Evolutionary conservation across 768 basidiomycete genomes (phyloP).

Genomic region (Tephrocybe sp.): DNA sequence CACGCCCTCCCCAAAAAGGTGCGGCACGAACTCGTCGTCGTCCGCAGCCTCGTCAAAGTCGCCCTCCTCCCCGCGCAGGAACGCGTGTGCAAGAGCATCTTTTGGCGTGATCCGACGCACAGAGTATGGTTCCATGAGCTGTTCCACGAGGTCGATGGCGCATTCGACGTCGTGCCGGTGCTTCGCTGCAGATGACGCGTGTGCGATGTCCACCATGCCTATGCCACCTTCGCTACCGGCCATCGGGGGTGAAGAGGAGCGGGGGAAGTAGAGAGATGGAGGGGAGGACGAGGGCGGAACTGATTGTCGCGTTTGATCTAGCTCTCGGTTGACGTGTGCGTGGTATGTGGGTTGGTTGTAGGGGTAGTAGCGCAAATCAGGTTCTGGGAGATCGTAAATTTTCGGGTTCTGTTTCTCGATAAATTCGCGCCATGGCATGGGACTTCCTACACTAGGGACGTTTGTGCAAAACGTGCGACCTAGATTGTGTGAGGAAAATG

Average conservation of each 20-base stretch:
- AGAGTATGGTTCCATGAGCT: conserved; percentile 74
- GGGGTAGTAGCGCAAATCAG: conserved; percentile 57
- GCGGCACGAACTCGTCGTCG: conserved; percentile 72
- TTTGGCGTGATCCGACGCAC: conserved; percentile 76
- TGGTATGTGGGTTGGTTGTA: conserved; percentile 36
- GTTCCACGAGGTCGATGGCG: conserved; percentile 76
- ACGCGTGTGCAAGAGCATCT: conserved; percentile 76
- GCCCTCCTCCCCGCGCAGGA: conserved; percentile 48
- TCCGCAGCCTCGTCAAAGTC: conserved; percentile 34
- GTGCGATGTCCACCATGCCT: conserved; percentile 1
- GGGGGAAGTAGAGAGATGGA: conserved; percentile 17
- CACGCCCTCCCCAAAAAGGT: conserved; percentile 58
- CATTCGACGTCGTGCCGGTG: conserved; percentile 57
- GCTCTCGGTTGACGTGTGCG: conserved; percentile 20
- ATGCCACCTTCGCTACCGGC: conserved; percentile 1
- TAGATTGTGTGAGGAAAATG: conserved; percentile 27
- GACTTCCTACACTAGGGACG: conserved; percentile 72
- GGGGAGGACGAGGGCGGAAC: conserved; percentile 31
- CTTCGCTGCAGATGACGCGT: conserved; percentile 27
- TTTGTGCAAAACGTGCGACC: conserved; percentile 92
- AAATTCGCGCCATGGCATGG: conserved; percentile 71
- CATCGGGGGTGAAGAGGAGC: conserved; percentile 16
- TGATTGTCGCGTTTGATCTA: conserved; percentile 17
- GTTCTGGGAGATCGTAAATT: conserved; percentile 50
- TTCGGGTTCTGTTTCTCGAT: conserved; percentile 79